Evolutionary conservation across 441 rosid species (phyloP), one percentile per base, ranked within the genome.

Genomic region (Gossypium gossypioides): DNA sequence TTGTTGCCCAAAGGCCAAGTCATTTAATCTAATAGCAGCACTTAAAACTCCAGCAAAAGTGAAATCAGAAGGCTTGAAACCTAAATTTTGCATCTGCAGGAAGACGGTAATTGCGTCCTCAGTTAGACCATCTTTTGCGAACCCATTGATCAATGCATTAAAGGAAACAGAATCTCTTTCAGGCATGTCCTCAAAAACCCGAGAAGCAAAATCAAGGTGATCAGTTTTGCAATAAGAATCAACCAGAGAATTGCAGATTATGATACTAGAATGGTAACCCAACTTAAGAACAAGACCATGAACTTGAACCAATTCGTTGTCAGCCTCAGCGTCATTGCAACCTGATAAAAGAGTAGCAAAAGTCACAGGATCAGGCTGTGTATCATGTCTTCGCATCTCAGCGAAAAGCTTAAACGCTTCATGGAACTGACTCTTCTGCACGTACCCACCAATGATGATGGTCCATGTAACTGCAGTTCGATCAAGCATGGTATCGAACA

Each of bases 381-480:
- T 73, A 8, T 79, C 84, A 25, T 40, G 72, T 74, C 85, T 76
- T 55, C 77, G 77, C 97, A 91, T 91, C 21, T 78, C 78, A 40
- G 74, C 73, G 5, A 88, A 89, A 74, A 93, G 80, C 78, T 80
- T 46, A 51, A 88, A 88, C 15, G 91, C 93, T 76, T 85, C 88
- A n/a, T 55, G 21, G 59, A 84, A 84, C 24, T 65, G 83, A 75
- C 79, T 75, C 57, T 73, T 72, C 65, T 78, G 80, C 8, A 84
- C 74, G 78, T 88, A 89, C 57, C 89, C 93, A 2, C 91, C 96
- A 69, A 91, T 85, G 83, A 93, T 72, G 71, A 88, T 86, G 21
- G 98, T 93, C 96, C 96, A 91, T 0, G 94, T 78, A 6, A 91
- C 94, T n/a, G 76, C 88, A 25, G 84, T 88, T 75, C 86, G 89